Percentiles rank a stretch among this genome's conserved stretches.
Evolutionary conservation across 2,329 filamentous ascomycete genomes (phyloP).

Genomic region (Simplicillium sp.): DNA sequence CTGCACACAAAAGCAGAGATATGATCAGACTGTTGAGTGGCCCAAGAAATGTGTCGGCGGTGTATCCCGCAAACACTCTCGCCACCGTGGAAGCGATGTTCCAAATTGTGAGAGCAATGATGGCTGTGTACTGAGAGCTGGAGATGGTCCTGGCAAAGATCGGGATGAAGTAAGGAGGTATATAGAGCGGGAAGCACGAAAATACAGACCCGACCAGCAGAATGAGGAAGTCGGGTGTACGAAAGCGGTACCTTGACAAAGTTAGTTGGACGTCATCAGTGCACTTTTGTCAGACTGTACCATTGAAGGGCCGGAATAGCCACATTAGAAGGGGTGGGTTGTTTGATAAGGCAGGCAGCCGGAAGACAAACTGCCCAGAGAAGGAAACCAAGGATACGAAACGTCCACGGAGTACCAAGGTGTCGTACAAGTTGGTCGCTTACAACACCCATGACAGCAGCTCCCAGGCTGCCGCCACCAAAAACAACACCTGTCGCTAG

Average conservation of each 20-base stretch:
- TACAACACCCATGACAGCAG: constrained; percentile 15
- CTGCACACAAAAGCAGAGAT: constrained; percentile 13
- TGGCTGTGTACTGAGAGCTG: constrained; percentile 9
- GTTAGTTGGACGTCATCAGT: too few relatives aligned
- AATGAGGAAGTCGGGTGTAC: constrained; percentile 13
- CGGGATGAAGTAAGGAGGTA: constrained; percentile 19
- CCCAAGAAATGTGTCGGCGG: constrained; percentile 15
- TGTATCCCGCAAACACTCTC: constrained; percentile 14
- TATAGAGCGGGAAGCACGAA: constrained; percentile 16
- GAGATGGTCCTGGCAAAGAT: constrained; percentile 15
- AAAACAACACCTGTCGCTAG: constrained; percentile 18
- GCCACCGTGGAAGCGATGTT: constrained; percentile 17
- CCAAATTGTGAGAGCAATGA: constrained; percentile 15
- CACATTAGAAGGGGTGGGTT: constrained; percentile 5
- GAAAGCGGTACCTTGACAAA: constrained; percentile 13
- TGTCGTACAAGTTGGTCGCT: constrained; percentile 12
- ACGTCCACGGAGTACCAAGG: constrained; percentile 16
- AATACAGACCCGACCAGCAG: constrained; percentile 13
- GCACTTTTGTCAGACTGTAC: constrained; percentile 5
- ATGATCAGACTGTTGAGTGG: constrained; percentile 16
- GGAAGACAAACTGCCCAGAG: constrained; percentile 18
- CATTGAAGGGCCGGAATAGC: constrained; percentile 13
- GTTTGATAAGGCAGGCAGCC: constrained; percentile 13
- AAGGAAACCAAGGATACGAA: constrained; percentile 15
- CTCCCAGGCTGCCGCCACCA: constrained; percentile 15